Evolutionary conservation across 2,329 filamentous ascomycete species (phyloP), one percentile per base, ranked within the genome.

Genomic region (Fusarium sp.): DNA sequence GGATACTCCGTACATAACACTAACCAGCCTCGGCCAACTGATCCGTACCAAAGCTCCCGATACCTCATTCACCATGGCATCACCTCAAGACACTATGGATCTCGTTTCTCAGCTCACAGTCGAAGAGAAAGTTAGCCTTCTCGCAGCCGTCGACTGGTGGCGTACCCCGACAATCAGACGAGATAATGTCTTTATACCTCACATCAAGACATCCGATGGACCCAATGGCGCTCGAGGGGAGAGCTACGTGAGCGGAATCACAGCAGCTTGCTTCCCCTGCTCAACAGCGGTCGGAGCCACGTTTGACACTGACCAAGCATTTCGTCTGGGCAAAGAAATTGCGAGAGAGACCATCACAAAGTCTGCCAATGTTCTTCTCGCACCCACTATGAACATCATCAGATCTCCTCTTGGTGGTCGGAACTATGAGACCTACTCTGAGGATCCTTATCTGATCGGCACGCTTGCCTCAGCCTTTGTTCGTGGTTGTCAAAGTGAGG

Each of bases 391-490:
- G 42, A 60, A 60, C 2, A 49, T 60, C 11, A 60, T 60, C 4
- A 21, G 57, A 4, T 60, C 57, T 3, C 57, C 57, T 3, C 53
- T 60, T 1, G 57, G 57, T 7, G 57, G 57, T 2, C 13, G 57
- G 0, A 60, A 58, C 18, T 60, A 60, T 7, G 57, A 60, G 53
- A 60, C 57, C 2, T 60, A 58, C 25, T 58, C 53, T 4, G 57
- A 60, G 4, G 57, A 60, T 10, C 57, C 57, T 1, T 39, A 43
- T 11, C 7, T 60, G 1, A 42, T 36, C 1, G 57, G 57, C 2
- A 39, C 37, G 2, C 5, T 60, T 6, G 57, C 53, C 4, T 58
- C 57, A 15, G 57, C 53, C 3, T 60, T 58, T 43, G 57, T 60
- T 10, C 15, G 43, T 1, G 57, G 57, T 1, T 60, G 57, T 5